Base-by-base conservation (phyloP, 345 rosid genomes). In the Adansonia digitata region DNA sequence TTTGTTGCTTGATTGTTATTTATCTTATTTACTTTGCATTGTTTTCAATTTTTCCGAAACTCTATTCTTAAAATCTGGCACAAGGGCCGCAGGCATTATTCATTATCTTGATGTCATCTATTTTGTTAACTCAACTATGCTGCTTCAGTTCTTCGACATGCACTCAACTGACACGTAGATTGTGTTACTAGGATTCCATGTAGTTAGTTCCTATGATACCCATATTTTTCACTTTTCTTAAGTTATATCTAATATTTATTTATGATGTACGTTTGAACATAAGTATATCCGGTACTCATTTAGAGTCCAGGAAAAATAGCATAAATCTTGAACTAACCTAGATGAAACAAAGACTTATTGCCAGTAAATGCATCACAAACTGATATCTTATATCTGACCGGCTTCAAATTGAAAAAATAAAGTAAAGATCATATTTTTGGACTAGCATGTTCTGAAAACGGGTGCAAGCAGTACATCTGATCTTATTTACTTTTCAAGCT, bases 71-170 rank as follows among this genome's bases (percentile, higher is more conserved):
- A n/a, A 60, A 60, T 65, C 59, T n/a, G n/a, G n/a, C n/a, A n/a
- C n/a, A n/a, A n/a, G n/a, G n/a, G n/a, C n/a, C n/a, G n/a, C n/a
- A n/a, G n/a, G n/a, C n/a, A n/a, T n/a, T n/a, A n/a, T n/a, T n/a
- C 8, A n/a, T 31, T n/a, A 59, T 74, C 90, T 88, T 80, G 87
- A 94, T 79, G 85, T 92, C n/a, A 71, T 86, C 18, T n/a, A n/a
- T n/a, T n/a, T n/a, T n/a, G n/a, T n/a, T n/a, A n/a, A n/a, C n/a
- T n/a, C n/a, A n/a, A n/a, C n/a, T n/a, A n/a, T n/a, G n/a, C n/a
- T n/a, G n/a, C n/a, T n/a, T n/a, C n/a, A n/a, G n/a, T n/a, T n/a
- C n/a, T n/a, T n/a, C n/a, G n/a, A n/a, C n/a, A n/a, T n/a, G n/a
- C n/a, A n/a, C n/a, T n/a, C n/a, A n/a, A n/a, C n/a, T n/a, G n/a